Percentiles rank a stretch among this genome's conserved stretches.
phyloP scores from a whole-genome alignment of 2,329 filamentous ascomycete species.

The Emmonsia crescens region DNA sequence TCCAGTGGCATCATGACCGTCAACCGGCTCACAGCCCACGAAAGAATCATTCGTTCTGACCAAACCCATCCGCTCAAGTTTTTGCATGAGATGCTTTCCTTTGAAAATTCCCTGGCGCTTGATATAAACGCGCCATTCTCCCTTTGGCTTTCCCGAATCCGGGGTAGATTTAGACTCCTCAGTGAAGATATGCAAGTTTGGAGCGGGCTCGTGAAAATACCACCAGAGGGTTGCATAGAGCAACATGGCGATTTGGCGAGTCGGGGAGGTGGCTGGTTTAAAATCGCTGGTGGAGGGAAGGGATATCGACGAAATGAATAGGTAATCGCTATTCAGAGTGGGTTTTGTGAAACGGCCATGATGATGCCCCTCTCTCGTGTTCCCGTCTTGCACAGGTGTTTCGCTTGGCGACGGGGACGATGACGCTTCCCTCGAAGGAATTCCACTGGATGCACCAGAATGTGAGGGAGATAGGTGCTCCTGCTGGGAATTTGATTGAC shows the following conservation, averaged over 20 bases:
- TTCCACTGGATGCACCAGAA: background rate
- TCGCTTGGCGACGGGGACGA: background rate
- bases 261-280: constrained; percentile 68
- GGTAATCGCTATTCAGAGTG: constrained; percentile 64
- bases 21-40: constrained; percentile 52
- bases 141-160: constrained; percentile 59
- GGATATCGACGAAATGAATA: constrained; percentile 88
- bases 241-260: constrained; percentile 90
- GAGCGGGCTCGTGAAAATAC: constrained; percentile 88
- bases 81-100: constrained; percentile 70
- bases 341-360: constrained; percentile 58
- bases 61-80: constrained; percentile 87
- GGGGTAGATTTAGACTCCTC: constrained; percentile 56
- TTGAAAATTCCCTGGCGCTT: constrained; percentile 81
- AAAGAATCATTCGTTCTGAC: constrained; percentile 64
- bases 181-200: constrained; percentile 52
- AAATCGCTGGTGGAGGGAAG: constrained; percentile 71
- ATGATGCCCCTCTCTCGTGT: background rate
- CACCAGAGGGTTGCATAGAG: constrained; percentile 89
- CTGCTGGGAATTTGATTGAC: background rate
- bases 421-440: background rate
- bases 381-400: background rate
- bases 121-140: constrained; percentile 79
- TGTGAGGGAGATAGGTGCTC: constrained; percentile 4
- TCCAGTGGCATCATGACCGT: constrained; percentile 51